Evolutionary conservation across 2,329 filamentous ascomycete genomes (phyloP), one percentile per base, ranked within the genome.

Genomic region (Rhexocercosporidium sp.): DNA sequence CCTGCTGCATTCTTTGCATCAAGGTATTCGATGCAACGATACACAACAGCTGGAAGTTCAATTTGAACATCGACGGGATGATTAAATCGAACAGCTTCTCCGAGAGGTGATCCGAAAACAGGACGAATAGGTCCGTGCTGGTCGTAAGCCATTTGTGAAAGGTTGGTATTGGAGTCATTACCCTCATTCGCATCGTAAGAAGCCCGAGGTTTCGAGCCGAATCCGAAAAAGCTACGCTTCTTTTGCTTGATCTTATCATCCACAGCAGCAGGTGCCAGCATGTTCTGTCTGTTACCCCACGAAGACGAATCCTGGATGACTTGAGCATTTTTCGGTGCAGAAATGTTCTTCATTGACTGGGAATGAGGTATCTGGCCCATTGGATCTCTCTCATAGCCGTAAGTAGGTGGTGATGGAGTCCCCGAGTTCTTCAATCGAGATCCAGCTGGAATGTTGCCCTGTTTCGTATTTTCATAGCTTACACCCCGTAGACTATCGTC

Each of bases 21-120:
- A 20, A 99, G 85, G 78, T 97, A 99, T 78, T 98, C 93, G 69
- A 99, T 92, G 77, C 94, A 97, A 66, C 96, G 90, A 80, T 96
- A 99, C 9, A 98, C 93, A 2, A 99, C 96, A 7, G 95, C 92
- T 1, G 96, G 96, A 31, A 99, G 82, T 31, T 92, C 90, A 7
- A 93, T 88, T 68, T 89, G 87, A 53, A 92, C 84, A 65, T 93
- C 92, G 14, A 83, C 80, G 0, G 94, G 94, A 14, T 89, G 85
- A 73, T 92, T 94, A 76, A 87, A 92, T 67, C 92, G 88, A 8
- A 97, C 94, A 29, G 96, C 96, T 75, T 98, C 95, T 9, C 88
- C 88, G 62, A 99, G 82, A 5, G 93, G 88, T 37, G 92, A 91
- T 2, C 96, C 96, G 77, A 99, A 99, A 3, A 93, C 92, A 65